These are phyloP conservation scores for Rubia occidens DNA, from an alignment of 305 asterid genomes.

Conservation along the genomic window DNA sequence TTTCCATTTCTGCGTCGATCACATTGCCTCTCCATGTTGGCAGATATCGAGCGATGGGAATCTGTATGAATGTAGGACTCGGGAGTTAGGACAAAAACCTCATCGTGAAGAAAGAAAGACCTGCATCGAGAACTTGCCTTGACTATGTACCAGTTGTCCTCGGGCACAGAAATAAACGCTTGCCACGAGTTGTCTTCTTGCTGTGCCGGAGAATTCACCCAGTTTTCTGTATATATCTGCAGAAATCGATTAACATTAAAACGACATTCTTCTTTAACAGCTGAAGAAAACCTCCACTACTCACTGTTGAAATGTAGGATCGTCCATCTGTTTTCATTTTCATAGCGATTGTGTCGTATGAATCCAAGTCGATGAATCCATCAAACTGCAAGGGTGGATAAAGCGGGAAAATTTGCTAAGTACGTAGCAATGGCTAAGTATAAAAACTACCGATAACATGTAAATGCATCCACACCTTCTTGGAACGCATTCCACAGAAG, in stretches of 20 bases:
- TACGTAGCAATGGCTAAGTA: background rate
- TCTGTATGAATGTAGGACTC: slow-evolving; percentile 28
- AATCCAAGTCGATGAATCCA: slow-evolving; percentile 88
- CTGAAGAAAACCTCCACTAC: slow-evolving; percentile 18
- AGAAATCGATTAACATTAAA: slow-evolving; percentile 2
- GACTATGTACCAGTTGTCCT: slow-evolving; percentile 79
- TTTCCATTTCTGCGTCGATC: slow-evolving; percentile 71
- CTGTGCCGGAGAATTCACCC: slow-evolving; percentile 98
- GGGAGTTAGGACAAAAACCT: background rate
- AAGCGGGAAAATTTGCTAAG: background rate
- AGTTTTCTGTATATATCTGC: slow-evolving; percentile 94
- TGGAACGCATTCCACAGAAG: slow-evolving; percentile 94
- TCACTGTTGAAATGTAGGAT: slow-evolving; percentile 91
- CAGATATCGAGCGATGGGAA: slow-evolving; percentile 70
- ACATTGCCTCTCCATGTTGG: slow-evolving; percentile 97
- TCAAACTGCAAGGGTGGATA: slow-evolving; percentile 51
- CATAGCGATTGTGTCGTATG: slow-evolving; percentile 66
- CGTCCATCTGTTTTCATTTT: slow-evolving; percentile 94
- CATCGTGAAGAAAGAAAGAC: slow-evolving; percentile 11
- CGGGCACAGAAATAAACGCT: slow-evolving; percentile 74
- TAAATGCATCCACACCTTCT: slow-evolving; percentile 51
- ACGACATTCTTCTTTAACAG: background rate
- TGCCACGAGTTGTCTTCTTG: slow-evolving; percentile 99
- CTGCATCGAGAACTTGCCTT: slow-evolving; percentile 45
- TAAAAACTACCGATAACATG: background rate